Evolutionary conservation across 139 green algal species (phyloP).

Genomic region (Chlamydomonas eustigma): DNA sequence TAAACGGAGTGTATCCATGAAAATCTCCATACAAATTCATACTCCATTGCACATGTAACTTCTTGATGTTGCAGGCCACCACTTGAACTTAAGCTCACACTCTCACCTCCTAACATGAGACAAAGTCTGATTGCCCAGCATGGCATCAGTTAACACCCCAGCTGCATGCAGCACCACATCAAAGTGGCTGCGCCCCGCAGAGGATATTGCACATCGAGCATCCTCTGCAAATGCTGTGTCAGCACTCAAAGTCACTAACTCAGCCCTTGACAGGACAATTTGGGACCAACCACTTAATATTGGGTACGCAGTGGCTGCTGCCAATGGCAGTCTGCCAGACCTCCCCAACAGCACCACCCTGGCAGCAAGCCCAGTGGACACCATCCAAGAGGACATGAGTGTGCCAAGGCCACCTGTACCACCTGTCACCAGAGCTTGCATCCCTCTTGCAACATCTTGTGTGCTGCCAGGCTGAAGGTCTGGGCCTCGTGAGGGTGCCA

Average conservation of each 20-base stretch:
- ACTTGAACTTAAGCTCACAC: too few relatives aligned
- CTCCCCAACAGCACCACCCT: conserved; percentile 31
- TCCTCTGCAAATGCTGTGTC: background rate
- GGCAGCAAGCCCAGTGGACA: conserved; percentile 17
- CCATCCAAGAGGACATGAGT: conserved; percentile 50
- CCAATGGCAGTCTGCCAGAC: conserved; percentile 14
- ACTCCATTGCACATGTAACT: too few relatives aligned
- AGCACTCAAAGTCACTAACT: background rate
- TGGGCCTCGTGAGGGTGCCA: background rate
- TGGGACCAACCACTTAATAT: background rate
- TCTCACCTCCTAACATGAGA: conserved; percentile 21
- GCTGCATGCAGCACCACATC: conserved; percentile 42
- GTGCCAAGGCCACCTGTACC: conserved; percentile 54
- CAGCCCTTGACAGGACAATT: background rate
- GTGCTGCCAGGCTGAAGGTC: background rate
- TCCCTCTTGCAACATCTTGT: too few relatives aligned
- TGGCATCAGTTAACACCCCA: conserved; percentile 42
- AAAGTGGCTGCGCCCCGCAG: background rate
- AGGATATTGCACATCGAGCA: background rate
- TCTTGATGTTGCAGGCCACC: too few relatives aligned
- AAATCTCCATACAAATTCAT: too few relatives aligned
- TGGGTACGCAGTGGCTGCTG: background rate
- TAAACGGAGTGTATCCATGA: too few relatives aligned
- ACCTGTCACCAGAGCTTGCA: conserved; percentile 45
- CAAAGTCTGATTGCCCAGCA: conserved; percentile 36